Evolutionary conservation across 78 protist species (phyloP).

Genomic region (Dictyostelium brefeldianum): DNA sequence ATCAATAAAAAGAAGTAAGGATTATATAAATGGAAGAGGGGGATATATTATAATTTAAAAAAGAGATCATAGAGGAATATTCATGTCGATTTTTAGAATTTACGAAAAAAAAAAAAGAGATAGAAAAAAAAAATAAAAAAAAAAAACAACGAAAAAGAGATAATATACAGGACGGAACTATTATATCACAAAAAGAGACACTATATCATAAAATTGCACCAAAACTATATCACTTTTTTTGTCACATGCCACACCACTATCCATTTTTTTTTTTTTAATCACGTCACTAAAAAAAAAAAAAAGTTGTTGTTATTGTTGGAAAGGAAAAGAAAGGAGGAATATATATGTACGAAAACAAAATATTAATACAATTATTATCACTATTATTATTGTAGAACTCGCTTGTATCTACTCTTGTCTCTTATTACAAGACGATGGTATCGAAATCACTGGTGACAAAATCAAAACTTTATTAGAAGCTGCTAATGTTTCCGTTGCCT

Average conservation of each 20-base stretch:
- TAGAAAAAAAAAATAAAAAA: not conserved
- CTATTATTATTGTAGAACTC: conserved; percentile 72
- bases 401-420: conserved; percentile 92
- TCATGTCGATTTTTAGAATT: too few species aligned
- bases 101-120: not conserved
- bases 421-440: conserved; percentile 89
- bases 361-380: not conserved
- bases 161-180: too few species aligned
- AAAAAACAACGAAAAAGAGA: too few species aligned
- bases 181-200: too few species aligned
- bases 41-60: too few species aligned
- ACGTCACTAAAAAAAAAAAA: not conserved
- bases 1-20: too few species aligned
- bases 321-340: too few species aligned
- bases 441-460: conserved; percentile 88
- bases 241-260: too few species aligned
- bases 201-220: not conserved
- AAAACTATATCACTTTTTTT: not conserved
- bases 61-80: too few species aligned
- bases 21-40: not conserved
- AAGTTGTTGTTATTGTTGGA: not conserved
- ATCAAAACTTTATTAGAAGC: conserved; percentile 86
- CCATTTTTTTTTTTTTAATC: not conserved
- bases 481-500: conserved; percentile 67
- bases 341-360: too few species aligned